Base-by-base conservation (phyloP, 2,329 filamentous ascomycete genomes). In the Diaporthe citrichinensis region DNA sequence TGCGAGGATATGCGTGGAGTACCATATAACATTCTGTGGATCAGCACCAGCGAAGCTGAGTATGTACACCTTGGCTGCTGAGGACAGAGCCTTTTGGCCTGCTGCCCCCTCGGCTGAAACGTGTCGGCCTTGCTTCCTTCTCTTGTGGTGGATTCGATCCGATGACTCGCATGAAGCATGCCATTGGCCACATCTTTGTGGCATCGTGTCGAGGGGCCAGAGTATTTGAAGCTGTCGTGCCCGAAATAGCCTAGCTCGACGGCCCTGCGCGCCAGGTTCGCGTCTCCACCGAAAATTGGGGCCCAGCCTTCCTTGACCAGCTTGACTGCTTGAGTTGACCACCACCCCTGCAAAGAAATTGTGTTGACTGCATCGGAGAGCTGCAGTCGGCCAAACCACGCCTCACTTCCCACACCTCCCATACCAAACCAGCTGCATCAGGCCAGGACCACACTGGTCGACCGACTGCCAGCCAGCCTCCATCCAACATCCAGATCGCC, bases 261-360 rank as follows among this genome's bases (percentile, higher is more conserved):
- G 79, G 77, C 79, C 41, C 31, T 55, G 78, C 78, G 78, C 78
- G 79, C 78, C 78, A 77, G 74, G 74, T 76, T 80, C 79, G 79
- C 79, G 79, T 80, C 67, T 68, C 67, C 74, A 76, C 72, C 71
- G 75, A 78, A 77, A 78, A 74, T 62, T 74, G 74, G 71, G 58
- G 41, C 71, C 49, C 65, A 74, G 59, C 74, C 65, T 73, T 57
- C 53, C 61, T 62, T 25, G 39, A 25, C 46, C 65, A 28, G 65
- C 46, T 55, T 31, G 49, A 69, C 49, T 69, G 65, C 65, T 55
- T 69, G 49, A 53, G 65, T 39, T 49, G 65, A 69, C 65, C 44
- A 68, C 62, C 31, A 68, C 65, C 76, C 76, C 73, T 77, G 73
- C 76, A 77, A 77, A 77, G 73, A 77, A 77, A 76, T 77, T 77